Evolutionary conservation across 768 basidiomycete genomes (phyloP).

Genomic region (Pulveroboletus ravenelii): DNA sequence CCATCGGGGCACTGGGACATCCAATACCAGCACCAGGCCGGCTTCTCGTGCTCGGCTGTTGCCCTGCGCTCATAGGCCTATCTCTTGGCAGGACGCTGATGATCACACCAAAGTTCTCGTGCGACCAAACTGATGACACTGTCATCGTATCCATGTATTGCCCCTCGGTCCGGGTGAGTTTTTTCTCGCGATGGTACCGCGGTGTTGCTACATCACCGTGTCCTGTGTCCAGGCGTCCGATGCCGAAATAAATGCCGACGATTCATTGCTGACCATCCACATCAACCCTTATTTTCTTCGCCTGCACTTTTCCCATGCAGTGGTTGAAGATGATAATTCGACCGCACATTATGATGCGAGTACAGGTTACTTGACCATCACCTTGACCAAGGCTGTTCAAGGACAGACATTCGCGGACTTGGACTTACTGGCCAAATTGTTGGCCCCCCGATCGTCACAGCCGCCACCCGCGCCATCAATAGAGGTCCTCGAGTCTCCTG

Average conservation of each 20-base stretch:
- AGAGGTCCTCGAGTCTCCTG: slow-evolving; percentile 47
- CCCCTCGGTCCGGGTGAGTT: slow-evolving; percentile 63
- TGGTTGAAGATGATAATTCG: slow-evolving; percentile 61
- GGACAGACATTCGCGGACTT: slow-evolving; percentile 73
- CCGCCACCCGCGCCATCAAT: slow-evolving; percentile 39
- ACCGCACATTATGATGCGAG: slow-evolving; percentile 72
- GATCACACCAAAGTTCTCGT: slow-evolving; percentile 76
- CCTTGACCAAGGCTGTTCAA: slow-evolving; percentile 60
- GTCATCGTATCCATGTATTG: slow-evolving; percentile 61
- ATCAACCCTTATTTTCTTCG: slow-evolving; percentile 84
- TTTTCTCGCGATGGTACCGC: not conserved
- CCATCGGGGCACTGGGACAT: not conserved
- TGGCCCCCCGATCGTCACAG: slow-evolving; percentile 57
- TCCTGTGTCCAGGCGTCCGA: slow-evolving; percentile 61
- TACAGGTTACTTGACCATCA: slow-evolving; percentile 73
- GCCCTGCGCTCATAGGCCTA: not conserved
- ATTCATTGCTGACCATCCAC: slow-evolving; percentile 63
- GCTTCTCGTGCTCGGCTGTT: not conserved
- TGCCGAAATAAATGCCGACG: slow-evolving; percentile 73
- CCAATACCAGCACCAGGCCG: not conserved
- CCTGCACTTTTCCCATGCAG: slow-evolving; percentile 63
- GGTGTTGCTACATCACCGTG: slow-evolving; percentile 10
- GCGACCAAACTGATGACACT: slow-evolving; percentile 54
- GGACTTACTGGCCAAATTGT: slow-evolving; percentile 71
- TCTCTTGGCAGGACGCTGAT: slow-evolving; percentile 33